A percentile compares a stretch with the other conserved stretches of the same genome.
phyloP scores from a whole-genome alignment of 345 rosid genomes.

The Eucalyptus dawsonii region DNA sequence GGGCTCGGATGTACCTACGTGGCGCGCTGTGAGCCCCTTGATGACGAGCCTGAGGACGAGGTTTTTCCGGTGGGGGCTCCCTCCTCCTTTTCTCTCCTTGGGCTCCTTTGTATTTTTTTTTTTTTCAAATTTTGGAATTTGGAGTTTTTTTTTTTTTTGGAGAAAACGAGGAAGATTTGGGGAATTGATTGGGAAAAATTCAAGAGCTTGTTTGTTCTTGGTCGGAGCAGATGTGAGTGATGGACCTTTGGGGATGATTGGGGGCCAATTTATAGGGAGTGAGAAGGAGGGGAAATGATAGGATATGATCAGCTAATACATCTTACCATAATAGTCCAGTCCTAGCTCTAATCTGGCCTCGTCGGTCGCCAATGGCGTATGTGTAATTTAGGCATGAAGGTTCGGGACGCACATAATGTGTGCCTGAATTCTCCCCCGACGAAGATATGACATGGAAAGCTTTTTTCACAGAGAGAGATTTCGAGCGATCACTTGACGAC shows the following conservation, averaged over 20 bases:
- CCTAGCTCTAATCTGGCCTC: not conserved
- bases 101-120: not conserved
- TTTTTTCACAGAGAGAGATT: not conserved
- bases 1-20: not conserved
- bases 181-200: not conserved
- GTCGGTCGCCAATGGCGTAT: not conserved
- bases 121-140: not conserved
- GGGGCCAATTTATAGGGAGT: not conserved
- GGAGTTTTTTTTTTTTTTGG: no score
- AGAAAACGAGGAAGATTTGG: not conserved
- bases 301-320: not conserved
- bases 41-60: not conserved
- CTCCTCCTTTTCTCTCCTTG: not conserved
- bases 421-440: fast-evolving
- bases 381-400: not conserved
- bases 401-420: not conserved
- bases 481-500: not conserved
- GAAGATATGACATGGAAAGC: not conserved
- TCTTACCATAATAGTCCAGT: not conserved
- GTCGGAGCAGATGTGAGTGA: not conserved
- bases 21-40: not conserved
- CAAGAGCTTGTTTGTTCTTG: not conserved
- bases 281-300: not conserved
- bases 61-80: not conserved
- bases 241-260: not conserved